Evolutionary conservation across 2,329 filamentous ascomycete genomes (phyloP), one percentile per base, ranked within the genome.

Genomic region (Harringtonia lauricola): DNA sequence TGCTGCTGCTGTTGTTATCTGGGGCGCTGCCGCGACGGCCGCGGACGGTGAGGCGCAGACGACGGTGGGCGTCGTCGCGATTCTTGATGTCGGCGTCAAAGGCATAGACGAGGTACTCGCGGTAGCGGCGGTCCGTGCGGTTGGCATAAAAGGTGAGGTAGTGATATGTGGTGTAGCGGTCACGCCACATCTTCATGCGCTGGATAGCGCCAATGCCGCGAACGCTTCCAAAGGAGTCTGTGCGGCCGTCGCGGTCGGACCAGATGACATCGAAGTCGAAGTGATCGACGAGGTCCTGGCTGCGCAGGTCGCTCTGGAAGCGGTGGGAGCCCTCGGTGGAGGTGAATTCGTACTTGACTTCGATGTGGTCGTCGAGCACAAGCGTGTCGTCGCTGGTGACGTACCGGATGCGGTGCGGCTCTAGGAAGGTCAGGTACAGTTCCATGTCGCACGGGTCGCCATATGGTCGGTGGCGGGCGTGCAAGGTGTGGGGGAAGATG

Each of bases 211-310:
- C 70, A 43, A 74, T 62, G 18, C 70, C 70, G 44, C 65, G 64
- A 13, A 73, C 63, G 28, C 65, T 71, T 37, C 70, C 70, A 47
- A 71, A 71, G 15, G 54, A 56, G 54, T 73, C 69, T 3, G 67
- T 72, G 33, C 70, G 63, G 38, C 65, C 59, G 47, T 73, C 67
- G 4, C 61, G 55, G 48, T 73, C 70, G 19, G 68, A 70, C 69
- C 70, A 74, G 30, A 70, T 59, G 10, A 73, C 69, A 47, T 74
- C 69, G 28, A 71, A 62, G 46, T 74, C 70, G 44, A 67, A 73
- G 54, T 69, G 72, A 50, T 66, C 69, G 28, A 74, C 52, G 19
- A 74, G 53, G 36, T 71, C 66, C 52, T 67, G 67, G 26, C 59
- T 56, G 19, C 70, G 64, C 31, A 73, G 51, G 43, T 73, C 69